A percentile compares a stretch with the other conserved stretches of the same genome.
These are phyloP conservation scores for Ceratobasidium sp. DNA, from an alignment of 1,284 basidiomycete species.

Conservation along the genomic window DNA sequence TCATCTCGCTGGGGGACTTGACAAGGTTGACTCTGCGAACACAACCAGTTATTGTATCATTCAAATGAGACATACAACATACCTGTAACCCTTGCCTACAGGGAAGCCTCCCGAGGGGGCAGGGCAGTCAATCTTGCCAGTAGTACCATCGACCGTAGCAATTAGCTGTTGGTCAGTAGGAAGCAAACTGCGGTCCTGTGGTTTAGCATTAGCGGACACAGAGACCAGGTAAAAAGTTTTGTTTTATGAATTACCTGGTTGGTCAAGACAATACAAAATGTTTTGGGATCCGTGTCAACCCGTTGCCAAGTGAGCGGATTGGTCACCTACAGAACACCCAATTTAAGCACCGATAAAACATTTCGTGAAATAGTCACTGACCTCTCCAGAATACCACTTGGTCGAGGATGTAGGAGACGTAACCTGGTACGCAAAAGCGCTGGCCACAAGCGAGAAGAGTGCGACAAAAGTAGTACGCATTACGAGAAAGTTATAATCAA, in stretches of 20 bases:
- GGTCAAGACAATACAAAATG: slow-evolving; percentile 40
- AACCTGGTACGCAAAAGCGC: slow-evolving; percentile 44
- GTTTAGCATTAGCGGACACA: neutral
- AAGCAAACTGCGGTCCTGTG: slow-evolving; percentile 28
- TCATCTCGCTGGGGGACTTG: slow-evolving; percentile 36
- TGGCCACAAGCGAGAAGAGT: slow-evolving; percentile 44
- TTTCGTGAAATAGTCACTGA: neutral
- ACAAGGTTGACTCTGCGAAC: slow-evolving; percentile 41
- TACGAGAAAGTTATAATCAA: neutral
- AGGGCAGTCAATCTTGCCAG: slow-evolving; percentile 20
- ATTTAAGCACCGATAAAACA: neutral
- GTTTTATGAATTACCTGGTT: slow-evolving; percentile 36
- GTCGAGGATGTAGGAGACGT: slow-evolving; percentile 18
- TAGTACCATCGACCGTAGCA: slow-evolving; percentile 23
- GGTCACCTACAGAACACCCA: slow-evolving; percentile 24
- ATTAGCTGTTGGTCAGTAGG: slow-evolving; percentile 45
- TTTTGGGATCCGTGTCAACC: slow-evolving; percentile 40
- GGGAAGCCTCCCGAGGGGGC: slow-evolving; percentile 48
- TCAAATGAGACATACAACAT: neutral
- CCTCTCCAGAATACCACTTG: slow-evolving; percentile 39
- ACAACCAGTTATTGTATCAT: neutral
- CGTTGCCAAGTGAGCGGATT: slow-evolving; percentile 43
- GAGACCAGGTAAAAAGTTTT: neutral
- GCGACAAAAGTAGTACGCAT: slow-evolving; percentile 46
- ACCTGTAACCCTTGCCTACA: slow-evolving; percentile 43